Conservation (phyloP, 805 yeast genomes). For the Suhomyces sp. region DNA sequence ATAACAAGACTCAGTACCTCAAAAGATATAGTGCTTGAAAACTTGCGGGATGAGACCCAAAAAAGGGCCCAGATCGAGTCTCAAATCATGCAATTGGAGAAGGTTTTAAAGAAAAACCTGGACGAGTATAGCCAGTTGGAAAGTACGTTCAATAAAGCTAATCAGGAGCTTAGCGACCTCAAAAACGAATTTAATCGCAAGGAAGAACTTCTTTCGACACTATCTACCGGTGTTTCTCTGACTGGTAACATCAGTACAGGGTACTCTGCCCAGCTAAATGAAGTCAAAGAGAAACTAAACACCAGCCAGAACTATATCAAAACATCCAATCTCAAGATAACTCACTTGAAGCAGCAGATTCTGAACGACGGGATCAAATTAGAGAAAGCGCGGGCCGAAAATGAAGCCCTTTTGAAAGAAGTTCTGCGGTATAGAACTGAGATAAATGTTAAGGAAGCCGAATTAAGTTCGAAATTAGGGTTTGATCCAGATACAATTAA, state of each 20-base stretch:
- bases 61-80: slow-evolving; percentile 31
- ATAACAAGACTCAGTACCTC: slow-evolving; percentile 68
- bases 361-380: slow-evolving; percentile 48
- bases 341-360: slow-evolving; percentile 55
- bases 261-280: slow-evolving; percentile 66
- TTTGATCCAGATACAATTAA: slow-evolving; percentile 48
- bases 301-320: slow-evolving; percentile 55
- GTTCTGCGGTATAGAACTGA: slow-evolving; percentile 42
- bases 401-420: slow-evolving; percentile 37
- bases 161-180: slow-evolving; percentile 40
- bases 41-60: slow-evolving; percentile 50
- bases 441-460: slow-evolving; percentile 35
- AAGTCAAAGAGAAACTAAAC: slow-evolving; percentile 54
- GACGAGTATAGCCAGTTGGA: slow-evolving; percentile 42
- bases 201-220: slow-evolving; percentile 76
- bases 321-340: slow-evolving; percentile 56
- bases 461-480: slow-evolving; percentile 50
- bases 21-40: slow-evolving; percentile 55
- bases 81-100: slow-evolving; percentile 33
- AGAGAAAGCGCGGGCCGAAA: slow-evolving; percentile 50
- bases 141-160: slow-evolving; percentile 42
- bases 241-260: slow-evolving; percentile 76
- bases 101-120: slow-evolving; percentile 31
- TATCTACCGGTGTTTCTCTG: slow-evolving; percentile 87
- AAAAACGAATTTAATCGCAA: slow-evolving; percentile 53